Evolutionary conservation across 169 alveolate species (phyloP).

Genomic region (Cryptosporidium parvum): DNA sequence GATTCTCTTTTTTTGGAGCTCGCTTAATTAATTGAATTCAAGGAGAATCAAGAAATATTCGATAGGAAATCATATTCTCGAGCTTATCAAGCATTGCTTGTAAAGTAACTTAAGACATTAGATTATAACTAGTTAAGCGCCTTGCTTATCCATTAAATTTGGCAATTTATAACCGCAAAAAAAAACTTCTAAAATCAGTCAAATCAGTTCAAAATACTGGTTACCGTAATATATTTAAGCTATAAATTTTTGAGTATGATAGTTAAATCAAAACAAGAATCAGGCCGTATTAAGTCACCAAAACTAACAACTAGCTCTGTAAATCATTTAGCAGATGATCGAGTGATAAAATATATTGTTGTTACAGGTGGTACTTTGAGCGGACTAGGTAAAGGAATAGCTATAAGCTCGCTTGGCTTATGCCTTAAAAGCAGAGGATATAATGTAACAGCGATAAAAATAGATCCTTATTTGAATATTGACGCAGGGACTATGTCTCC

Average conservation of each 20-base stretch:
- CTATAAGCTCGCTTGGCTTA: constrained; percentile 93
- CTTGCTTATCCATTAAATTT: not conserved
- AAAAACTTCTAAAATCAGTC: not conserved
- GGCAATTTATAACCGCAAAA: constrained; percentile 14
- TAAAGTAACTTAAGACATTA: not conserved
- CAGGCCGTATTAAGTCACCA: constrained; percentile 43
- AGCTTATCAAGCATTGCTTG: too few species aligned
- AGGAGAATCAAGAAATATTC: too few species aligned
- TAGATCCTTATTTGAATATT: constrained; percentile 95
- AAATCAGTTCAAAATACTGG: not conserved
- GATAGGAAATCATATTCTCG: not conserved
- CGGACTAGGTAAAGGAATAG: constrained; percentile 97
- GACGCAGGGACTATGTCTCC: constrained; percentile 97
- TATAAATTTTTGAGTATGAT: not conserved
- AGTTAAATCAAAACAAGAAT: constrained; percentile 16
- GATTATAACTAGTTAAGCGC: not conserved
- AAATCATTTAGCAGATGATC: constrained; percentile 31
- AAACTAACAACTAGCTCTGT: constrained; percentile 6
- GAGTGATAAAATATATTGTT: constrained; percentile 86
- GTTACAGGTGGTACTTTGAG: constrained; percentile 96
- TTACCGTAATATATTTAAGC: not conserved
- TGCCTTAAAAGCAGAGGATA: constrained; percentile 89
- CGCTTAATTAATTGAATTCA: too few species aligned
- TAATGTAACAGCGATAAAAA: constrained; percentile 93
- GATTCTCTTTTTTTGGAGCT: too few species aligned